These are phyloP conservation scores for Parietaria judaica DNA, from an alignment of 306 rosid species.

Conservation along the genomic window DNA sequence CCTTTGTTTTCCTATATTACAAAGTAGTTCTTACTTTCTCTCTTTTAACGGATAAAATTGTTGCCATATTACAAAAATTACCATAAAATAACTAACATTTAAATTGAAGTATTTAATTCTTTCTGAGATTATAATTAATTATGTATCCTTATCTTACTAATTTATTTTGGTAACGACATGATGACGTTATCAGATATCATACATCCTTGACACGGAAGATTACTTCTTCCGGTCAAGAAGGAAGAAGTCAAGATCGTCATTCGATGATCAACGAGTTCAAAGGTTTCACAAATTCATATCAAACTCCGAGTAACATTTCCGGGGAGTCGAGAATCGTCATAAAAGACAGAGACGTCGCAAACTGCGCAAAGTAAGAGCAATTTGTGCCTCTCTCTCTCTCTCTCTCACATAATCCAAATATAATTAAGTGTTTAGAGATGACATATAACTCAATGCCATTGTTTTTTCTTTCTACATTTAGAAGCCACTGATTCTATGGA, in stretches of 20 bases:
- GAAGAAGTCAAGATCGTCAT: slow-evolving; percentile 26
- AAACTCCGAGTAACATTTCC: slow-evolving; percentile 8
- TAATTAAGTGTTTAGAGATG: background rate
- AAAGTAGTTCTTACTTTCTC: too few relatives aligned
- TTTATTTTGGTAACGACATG: too few relatives aligned
- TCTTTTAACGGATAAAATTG: too few relatives aligned
- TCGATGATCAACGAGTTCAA: slow-evolving; percentile 41
- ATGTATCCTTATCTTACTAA: too few relatives aligned
- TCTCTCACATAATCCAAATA: background rate
- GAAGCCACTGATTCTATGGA: slow-evolving; percentile 7
- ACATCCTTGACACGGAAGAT: slow-evolving; percentile 87
- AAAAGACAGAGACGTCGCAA: slow-evolving; percentile 1
- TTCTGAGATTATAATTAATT: too few relatives aligned
- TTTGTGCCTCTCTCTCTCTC: background rate
- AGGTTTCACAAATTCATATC: slow-evolving; percentile 55
- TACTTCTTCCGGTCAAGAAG: slow-evolving; percentile 66
- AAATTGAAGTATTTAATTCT: too few relatives aligned
- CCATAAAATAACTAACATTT: too few relatives aligned
- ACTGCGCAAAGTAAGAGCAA: background rate
- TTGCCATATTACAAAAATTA: too few relatives aligned
- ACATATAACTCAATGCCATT: slow-evolving; percentile 3
- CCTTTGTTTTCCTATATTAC: background rate
- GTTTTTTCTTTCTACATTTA: slow-evolving; percentile 2
- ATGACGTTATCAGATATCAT: slow-evolving; percentile 52
- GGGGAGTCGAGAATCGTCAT: background rate